A percentile compares a stretch with the other conserved stretches of the same genome.
These are phyloP conservation scores for Termitomyces sp. DNA, from an alignment of 768 basidiomycete species.

Conservation along the genomic window DNA sequence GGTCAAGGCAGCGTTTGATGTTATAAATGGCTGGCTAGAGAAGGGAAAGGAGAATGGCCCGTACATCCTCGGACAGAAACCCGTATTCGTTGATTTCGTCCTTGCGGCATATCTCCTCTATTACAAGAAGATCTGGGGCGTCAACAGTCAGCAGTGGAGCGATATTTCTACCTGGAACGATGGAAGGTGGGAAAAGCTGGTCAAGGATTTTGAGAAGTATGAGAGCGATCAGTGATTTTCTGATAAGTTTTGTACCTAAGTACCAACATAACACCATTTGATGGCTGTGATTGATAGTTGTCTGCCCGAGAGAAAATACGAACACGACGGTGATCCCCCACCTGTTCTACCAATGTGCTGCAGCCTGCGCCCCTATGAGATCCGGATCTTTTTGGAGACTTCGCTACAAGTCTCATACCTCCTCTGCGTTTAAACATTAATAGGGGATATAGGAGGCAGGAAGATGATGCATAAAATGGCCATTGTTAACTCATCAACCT, in stretches of 20 bases:
- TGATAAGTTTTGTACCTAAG: not conserved
- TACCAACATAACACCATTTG: not conserved
- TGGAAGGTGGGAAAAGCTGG: slow-evolving; percentile 31
- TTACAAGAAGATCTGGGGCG: slow-evolving; percentile 25
- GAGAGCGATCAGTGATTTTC: slow-evolving; percentile 11
- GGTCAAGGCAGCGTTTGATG: slow-evolving; percentile 25
- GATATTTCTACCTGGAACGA: slow-evolving; percentile 30
- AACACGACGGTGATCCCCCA: too few relatives aligned
- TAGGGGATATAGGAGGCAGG: not conserved
- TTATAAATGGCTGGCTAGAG: slow-evolving; percentile 22
- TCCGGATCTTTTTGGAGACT: not conserved
- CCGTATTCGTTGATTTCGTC: slow-evolving; percentile 36
- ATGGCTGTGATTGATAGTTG: not conserved
- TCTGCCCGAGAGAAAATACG: too few relatives aligned
- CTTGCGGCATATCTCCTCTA: slow-evolving; percentile 25
- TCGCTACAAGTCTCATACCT: not conserved
- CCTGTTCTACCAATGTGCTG: too few relatives aligned
- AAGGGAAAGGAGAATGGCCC: slow-evolving; percentile 20
- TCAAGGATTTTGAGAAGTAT: slow-evolving; percentile 25
- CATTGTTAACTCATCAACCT: not conserved
- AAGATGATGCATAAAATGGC: not conserved
- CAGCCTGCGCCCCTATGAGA: not conserved
- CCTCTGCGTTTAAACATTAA: not conserved
- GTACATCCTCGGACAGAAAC: slow-evolving; percentile 30
- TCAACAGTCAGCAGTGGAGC: slow-evolving; percentile 36